Base-by-base conservation (phyloP, 179 eudicot genomes). In the Silene vulgaris region DNA sequence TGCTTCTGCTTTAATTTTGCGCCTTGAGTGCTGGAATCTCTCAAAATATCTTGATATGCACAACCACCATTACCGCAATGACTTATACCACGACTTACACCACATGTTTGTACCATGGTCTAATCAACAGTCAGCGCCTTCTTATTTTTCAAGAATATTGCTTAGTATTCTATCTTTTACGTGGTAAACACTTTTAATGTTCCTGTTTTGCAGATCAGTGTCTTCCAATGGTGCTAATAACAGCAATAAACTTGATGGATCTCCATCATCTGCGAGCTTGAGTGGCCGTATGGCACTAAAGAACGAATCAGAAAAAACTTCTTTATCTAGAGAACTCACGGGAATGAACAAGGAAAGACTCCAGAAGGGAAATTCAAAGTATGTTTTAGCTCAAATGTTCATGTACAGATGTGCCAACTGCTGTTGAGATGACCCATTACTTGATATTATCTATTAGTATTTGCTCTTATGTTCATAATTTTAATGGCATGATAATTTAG, bases 291-390 rank as follows among this genome's bases (percentile, higher is more conserved):
- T 82, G 78, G 79, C 78, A 57, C 83, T 81, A 43, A 91, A 87
- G 80, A 86, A 81, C 74, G 97, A 91, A 76, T 83, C 75, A 57
- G 98, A 91, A 74, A 91, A 84, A 81, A 73, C 84, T 43, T 75
- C 83, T 65, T 77, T 86, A 65, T 74, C 82, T 3, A 87, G 91
- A 88, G 94, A 89, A 70, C 76, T 80, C 8, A 28, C 88, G 35
- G 96, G 89, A 76, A 71, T 87, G 78, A 89, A 84, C 65, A 92
- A 89, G 87, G 91, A 87, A 50, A 83, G 87, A 77, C 69, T 81
- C 56, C 86, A 87, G 65, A 92, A 92, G 80, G 89, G 90, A 82
- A 87, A 68, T 82, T 76, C 81, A 63, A 89, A 82, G 97, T 92
- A 89, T 79, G 90, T 77, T 28, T 69, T 80, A 12, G 6, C 20